phyloP scores from a whole-genome alignment of 2,329 filamentous ascomycete species.

The Davidsoniella neocaledoniae region DNA sequence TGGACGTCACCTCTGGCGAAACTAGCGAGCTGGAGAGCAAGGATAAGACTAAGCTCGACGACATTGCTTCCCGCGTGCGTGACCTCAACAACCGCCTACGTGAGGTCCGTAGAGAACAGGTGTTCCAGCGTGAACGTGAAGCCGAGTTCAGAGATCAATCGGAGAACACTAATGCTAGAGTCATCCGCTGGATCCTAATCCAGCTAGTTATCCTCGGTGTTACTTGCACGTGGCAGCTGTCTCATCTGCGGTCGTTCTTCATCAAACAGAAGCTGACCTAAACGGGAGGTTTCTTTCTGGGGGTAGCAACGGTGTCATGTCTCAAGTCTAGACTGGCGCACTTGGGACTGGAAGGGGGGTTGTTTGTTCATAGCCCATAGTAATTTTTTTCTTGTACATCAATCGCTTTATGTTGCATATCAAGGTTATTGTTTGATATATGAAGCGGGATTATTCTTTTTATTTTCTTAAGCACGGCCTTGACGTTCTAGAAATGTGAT shows the following conservation, averaged over 20 bases:
- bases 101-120: constrained; percentile 85
- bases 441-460: background rate
- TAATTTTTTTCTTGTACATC: background rate
- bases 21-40: constrained; percentile 84
- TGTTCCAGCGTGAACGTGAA: constrained; percentile 93
- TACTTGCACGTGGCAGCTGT: constrained; percentile 94
- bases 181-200: constrained; percentile 85
- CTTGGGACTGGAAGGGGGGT: background rate
- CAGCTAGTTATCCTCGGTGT: constrained; percentile 70
- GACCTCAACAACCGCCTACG: constrained; percentile 75
- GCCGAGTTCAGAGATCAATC: constrained; percentile 97
- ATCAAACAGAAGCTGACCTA: constrained; percentile 99
- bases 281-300: background rate
- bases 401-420: background rate
- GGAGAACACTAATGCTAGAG: constrained; percentile 77
- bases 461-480: background rate
- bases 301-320: background rate
- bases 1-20: constrained; percentile 90
- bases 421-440: no score
- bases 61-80: constrained; percentile 73
- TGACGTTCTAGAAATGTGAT: background rate
- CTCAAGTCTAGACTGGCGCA: background rate
- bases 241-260: constrained; percentile 90
- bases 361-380: background rate
- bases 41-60: constrained; percentile 84